These are phyloP conservation scores for Cutaneotrichosporon arboriforme DNA, from an alignment of 1,284 basidiomycete species.

Conservation along the genomic window DNA sequence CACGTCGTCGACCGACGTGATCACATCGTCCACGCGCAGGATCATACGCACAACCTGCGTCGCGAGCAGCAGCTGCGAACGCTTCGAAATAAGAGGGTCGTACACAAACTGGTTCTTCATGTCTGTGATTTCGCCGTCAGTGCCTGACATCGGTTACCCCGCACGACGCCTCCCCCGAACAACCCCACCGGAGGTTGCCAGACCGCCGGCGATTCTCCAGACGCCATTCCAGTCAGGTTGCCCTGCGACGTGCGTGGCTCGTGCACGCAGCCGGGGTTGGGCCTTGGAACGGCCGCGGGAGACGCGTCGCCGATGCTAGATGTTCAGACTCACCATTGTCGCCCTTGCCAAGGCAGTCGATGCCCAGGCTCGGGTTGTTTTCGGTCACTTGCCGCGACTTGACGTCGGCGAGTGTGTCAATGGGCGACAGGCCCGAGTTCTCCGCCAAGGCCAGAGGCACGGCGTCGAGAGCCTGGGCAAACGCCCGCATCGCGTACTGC, in stretches of 20 bases:
- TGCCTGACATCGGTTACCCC: conserved; percentile 1
- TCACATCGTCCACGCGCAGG: conserved; percentile 47
- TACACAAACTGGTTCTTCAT: conserved; percentile 98
- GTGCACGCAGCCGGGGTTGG: not conserved
- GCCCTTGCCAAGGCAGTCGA: conserved; percentile 83
- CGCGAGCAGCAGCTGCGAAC: conserved; percentile 94
- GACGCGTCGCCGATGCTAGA: not conserved
- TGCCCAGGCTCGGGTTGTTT: conserved; percentile 75
- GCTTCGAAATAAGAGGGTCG: conserved; percentile 93
- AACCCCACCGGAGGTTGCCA: not conserved
- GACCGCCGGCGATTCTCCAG: not conserved
- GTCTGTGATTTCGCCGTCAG: conserved; percentile 53
- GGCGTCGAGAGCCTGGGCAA: conserved; percentile 86
- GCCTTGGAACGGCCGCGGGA: not conserved
- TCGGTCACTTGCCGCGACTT: conserved; percentile 91
- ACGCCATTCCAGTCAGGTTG: not conserved
- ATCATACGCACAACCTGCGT: conserved; percentile 67
- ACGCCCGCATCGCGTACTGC: conserved; percentile 99
- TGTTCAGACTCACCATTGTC: conserved; percentile 63
- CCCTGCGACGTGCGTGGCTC: too few relatives aligned
- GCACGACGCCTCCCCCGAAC: not conserved
- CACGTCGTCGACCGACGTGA: conserved; percentile 13
- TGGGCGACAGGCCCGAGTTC: conserved; percentile 93
- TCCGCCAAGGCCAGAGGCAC: conserved; percentile 93
- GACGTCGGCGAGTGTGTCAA: conserved; percentile 90